Conservation (phyloP, 768 basidiomycete species). For the Termitomyces eurrhizus region DNA sequence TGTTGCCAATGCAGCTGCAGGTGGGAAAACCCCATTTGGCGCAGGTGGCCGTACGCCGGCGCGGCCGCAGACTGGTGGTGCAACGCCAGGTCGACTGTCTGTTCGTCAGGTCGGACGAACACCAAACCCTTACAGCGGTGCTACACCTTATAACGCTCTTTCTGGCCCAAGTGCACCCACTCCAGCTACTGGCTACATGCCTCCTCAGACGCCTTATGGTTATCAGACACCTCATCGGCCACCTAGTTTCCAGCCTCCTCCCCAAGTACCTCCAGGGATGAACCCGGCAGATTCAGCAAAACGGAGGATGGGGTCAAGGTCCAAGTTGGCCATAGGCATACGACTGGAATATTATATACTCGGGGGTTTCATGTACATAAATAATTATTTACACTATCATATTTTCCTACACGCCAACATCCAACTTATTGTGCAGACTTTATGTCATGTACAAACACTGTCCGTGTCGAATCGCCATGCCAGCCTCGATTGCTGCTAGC, state of each 20-base stretch:
- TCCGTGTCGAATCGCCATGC: constrained; percentile 88
- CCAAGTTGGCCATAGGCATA: constrained; percentile 17
- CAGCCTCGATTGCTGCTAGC: constrained; percentile 93
- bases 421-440: constrained; percentile 28
- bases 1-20: constrained; percentile 42
- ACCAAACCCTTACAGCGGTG: constrained; percentile 71
- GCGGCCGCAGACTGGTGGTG: constrained; percentile 52
- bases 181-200: constrained; percentile 21
- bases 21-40: constrained; percentile 79
- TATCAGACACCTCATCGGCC: constrained; percentile 50
- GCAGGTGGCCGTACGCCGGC: constrained; percentile 75
- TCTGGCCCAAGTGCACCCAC: constrained; percentile 24
- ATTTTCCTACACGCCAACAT: background rate
- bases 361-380: constrained; percentile 7
- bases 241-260: constrained; percentile 33
- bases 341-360: background rate
- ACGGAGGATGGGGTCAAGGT: constrained; percentile 22
- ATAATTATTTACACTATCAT: background rate
- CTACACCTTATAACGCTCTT: constrained; percentile 37
- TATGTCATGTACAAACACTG: constrained; percentile 90
- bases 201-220: constrained; percentile 36
- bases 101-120: constrained; percentile 70
- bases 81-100: constrained; percentile 81
- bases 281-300: constrained; percentile 59
- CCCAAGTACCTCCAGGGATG: constrained; percentile 53